phyloP scores from a whole-genome alignment of 1,139 yeast genomes.

The Hemisphaericaspora xylofermentans region DNA sequence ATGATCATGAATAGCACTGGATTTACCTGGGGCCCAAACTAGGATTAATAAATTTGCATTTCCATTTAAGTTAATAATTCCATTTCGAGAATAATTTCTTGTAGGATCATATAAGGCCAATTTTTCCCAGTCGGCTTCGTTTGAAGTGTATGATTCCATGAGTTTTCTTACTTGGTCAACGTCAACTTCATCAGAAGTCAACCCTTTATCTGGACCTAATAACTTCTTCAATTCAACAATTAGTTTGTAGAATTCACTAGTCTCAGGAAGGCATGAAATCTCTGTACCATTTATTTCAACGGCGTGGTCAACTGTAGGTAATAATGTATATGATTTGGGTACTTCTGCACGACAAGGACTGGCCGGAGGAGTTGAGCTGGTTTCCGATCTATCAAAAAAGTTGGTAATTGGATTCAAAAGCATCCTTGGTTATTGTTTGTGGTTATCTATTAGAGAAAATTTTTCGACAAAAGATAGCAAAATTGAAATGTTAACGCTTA shows the following conservation, averaged over 20 bases:
- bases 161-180: conserved; percentile 43
- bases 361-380: not conserved
- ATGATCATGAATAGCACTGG: conserved; percentile 73
- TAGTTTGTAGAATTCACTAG: conserved; percentile 13
- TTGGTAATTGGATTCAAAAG: conserved; percentile 11
- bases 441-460: not conserved
- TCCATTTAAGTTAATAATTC: conserved; percentile 63
- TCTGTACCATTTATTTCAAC: conserved; percentile 13
- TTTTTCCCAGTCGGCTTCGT: conserved; percentile 56
- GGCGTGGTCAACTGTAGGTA: conserved; percentile 11
- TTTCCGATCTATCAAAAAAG: conserved; percentile 6
- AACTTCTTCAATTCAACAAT: conserved; percentile 30
- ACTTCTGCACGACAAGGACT: not conserved
- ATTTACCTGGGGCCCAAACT: conserved; percentile 72
- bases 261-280: conserved; percentile 12
- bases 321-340: conserved; percentile 4
- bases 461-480: not conserved
- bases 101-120: conserved; percentile 57
- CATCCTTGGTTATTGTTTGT: conserved; percentile 5
- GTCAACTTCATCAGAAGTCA: conserved; percentile 54
- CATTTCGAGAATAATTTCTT: conserved; percentile 58
- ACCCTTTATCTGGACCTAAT: conserved; percentile 38
- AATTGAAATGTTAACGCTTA: too few relatives aligned
- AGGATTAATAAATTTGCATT: conserved; percentile 67
- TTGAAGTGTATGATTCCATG: conserved; percentile 51